Conservation (phyloP, 345 rosid species). For the Eucalyptus tenuipes region DNA sequence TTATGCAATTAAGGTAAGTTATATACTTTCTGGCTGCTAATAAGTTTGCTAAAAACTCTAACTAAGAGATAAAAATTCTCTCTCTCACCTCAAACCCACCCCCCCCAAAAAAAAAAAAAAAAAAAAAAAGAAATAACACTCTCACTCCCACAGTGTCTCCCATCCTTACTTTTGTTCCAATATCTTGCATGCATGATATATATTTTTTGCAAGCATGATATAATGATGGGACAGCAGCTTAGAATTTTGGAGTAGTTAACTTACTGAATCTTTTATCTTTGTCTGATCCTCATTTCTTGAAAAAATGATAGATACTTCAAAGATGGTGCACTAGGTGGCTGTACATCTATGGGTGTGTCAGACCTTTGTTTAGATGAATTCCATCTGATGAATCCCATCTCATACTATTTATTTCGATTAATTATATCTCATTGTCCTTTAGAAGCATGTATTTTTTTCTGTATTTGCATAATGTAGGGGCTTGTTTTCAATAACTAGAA, state of each 20-base stretch:
- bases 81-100: background rate
- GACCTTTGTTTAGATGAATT: background rate
- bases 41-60: background rate
- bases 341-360: background rate
- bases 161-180: background rate
- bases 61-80: background rate
- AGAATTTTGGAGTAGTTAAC: background rate
- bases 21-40: background rate
- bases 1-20: constrained; percentile 91
- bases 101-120: too few relatives aligned
- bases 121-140: fast-evolving
- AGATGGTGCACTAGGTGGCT: background rate
- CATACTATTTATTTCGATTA: background rate
- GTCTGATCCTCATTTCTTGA: background rate
- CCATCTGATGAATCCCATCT: background rate
- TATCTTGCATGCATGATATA: background rate
- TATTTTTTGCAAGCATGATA: background rate
- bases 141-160: background rate
- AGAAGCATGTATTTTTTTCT: background rate
- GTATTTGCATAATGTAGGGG: background rate
- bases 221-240: background rate
- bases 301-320: background rate
- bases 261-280: background rate
- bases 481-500: background rate
- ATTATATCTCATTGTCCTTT: background rate